Evolutionary conservation across 805 yeast species (phyloP).

Genomic region (Starmerella kuoi): DNA sequence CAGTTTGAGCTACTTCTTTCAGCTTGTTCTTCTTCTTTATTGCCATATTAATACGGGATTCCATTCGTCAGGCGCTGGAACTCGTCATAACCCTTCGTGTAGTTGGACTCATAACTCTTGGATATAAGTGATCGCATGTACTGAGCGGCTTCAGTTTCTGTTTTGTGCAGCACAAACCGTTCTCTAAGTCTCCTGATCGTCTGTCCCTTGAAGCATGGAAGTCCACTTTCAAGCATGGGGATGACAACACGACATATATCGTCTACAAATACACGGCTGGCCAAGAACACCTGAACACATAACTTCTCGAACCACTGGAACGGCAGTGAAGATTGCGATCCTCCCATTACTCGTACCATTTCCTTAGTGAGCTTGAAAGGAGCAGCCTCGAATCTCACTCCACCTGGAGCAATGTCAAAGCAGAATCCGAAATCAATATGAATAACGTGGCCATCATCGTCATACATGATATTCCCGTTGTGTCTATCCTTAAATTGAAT

Average conservation of each 20-base stretch:
- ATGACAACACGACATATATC: constrained; percentile 69
- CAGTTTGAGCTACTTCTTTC: no score
- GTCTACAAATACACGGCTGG: constrained; percentile 79
- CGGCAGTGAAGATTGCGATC: constrained; percentile 69
- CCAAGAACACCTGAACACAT: constrained; percentile 82
- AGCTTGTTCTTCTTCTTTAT: no score
- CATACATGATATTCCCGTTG: constrained; percentile 95
- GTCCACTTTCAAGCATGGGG: constrained; percentile 90
- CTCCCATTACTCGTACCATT: constrained; percentile 96
- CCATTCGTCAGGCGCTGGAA: constrained; percentile 95
- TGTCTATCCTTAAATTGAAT: constrained; percentile 93
- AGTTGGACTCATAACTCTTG: constrained; percentile 74
- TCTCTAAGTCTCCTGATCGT: constrained; percentile 66
- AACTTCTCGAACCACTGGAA: constrained; percentile 89
- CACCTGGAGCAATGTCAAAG: constrained; percentile 98
- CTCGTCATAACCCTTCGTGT: constrained; percentile 92
- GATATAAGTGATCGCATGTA: constrained; percentile 63
- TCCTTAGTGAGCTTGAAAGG: constrained; percentile 94
- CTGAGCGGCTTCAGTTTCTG: constrained; percentile 74
- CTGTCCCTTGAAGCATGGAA: constrained; percentile 85
- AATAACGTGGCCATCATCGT: constrained; percentile 84
- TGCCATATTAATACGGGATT: constrained; percentile 82
- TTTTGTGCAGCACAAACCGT: constrained; percentile 70
- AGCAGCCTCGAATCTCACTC: constrained; percentile 94
- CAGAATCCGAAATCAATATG: constrained; percentile 98